phyloP scores from a whole-genome alignment of 768 basidiomycete genomes.

The Imleria badia region DNA sequence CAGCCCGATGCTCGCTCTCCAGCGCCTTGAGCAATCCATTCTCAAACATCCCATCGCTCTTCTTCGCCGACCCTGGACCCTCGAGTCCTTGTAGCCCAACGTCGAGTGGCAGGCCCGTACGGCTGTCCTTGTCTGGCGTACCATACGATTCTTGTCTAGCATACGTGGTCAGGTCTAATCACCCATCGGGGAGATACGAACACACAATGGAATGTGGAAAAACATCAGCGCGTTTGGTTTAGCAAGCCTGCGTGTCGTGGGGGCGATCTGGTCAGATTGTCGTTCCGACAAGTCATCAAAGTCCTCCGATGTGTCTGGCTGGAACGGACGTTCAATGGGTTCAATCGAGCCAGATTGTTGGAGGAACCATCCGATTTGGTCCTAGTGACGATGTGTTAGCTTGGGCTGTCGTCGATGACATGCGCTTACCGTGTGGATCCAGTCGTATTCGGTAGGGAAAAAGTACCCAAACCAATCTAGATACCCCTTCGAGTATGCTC shows the following conservation, averaged over 20 bases:
- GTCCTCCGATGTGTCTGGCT: constrained; percentile 72
- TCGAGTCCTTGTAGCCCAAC: constrained; percentile 67
- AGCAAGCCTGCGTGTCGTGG: constrained; percentile 56
- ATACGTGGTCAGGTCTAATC: not conserved
- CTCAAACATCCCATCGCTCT: constrained; percentile 80
- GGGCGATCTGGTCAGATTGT: constrained; percentile 58
- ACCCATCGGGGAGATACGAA: not conserved
- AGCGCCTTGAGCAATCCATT: constrained; percentile 71
- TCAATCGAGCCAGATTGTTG: constrained; percentile 75
- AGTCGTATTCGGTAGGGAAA: constrained; percentile 79
- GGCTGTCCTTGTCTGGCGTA: constrained; percentile 62
- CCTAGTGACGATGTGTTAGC: constrained; percentile 24
- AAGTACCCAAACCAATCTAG: constrained; percentile 59
- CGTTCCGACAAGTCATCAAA: constrained; percentile 66
- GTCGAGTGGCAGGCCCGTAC: constrained; percentile 63
- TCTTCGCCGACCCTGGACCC: constrained; percentile 57
- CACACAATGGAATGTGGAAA: constrained; percentile 94
- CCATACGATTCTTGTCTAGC: constrained; percentile 72
- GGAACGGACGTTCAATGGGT: constrained; percentile 80
- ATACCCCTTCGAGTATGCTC: constrained; percentile 64
- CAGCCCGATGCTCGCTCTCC: constrained; percentile 64
- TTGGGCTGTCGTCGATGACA: not conserved
- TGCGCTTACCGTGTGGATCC: constrained; percentile 62
- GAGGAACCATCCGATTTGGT: constrained; percentile 90
- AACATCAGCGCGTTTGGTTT: constrained; percentile 98